Evolutionary conservation across 2,329 filamentous ascomycete genomes (phyloP).

Genomic region (Eurotiales sp.): DNA sequence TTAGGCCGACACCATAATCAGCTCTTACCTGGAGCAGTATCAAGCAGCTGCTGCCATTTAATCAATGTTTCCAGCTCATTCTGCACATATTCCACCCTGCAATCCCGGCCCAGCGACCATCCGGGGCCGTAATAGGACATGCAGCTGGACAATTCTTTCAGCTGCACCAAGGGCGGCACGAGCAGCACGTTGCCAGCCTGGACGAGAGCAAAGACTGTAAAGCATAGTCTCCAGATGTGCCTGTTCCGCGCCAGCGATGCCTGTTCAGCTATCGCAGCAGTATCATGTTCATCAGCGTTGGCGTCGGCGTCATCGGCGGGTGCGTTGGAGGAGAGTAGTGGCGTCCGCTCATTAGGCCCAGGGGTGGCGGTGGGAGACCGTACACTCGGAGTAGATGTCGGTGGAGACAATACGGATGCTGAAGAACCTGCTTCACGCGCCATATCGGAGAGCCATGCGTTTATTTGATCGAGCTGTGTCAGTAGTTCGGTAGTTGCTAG

Average conservation of each 20-base stretch:
- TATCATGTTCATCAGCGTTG: constrained; percentile 1
- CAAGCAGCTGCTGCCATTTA: constrained; percentile 14
- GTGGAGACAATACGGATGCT: not conserved
- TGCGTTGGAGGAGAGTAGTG: not conserved
- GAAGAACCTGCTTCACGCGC: constrained; percentile 12
- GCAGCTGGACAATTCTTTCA: constrained; percentile 12
- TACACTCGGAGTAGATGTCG: not conserved
- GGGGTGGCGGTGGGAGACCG: constrained; percentile 1
- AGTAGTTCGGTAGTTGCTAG: not conserved
- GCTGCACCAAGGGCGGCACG: constrained; percentile 11
- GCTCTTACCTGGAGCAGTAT: constrained; percentile 12
- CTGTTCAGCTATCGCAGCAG: not conserved
- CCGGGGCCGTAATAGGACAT: constrained; percentile 14
- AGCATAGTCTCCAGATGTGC: constrained; percentile 14
- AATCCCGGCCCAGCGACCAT: constrained; percentile 13
- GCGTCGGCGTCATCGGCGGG: not conserved
- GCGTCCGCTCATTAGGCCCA: not conserved
- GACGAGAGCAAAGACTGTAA: constrained; percentile 12
- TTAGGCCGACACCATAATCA: not conserved
- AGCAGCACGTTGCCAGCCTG: constrained; percentile 14
- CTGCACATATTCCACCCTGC: constrained; percentile 13
- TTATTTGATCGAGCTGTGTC: not conserved
- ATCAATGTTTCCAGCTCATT: constrained; percentile 12
- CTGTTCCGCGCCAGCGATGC: constrained; percentile 3
- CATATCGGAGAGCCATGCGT: constrained; percentile 4